Percentiles rank a stretch among this genome's conserved stretches.
phyloP scores from a whole-genome alignment of 805 yeast genomes.

The Peterozyma toletana region DNA sequence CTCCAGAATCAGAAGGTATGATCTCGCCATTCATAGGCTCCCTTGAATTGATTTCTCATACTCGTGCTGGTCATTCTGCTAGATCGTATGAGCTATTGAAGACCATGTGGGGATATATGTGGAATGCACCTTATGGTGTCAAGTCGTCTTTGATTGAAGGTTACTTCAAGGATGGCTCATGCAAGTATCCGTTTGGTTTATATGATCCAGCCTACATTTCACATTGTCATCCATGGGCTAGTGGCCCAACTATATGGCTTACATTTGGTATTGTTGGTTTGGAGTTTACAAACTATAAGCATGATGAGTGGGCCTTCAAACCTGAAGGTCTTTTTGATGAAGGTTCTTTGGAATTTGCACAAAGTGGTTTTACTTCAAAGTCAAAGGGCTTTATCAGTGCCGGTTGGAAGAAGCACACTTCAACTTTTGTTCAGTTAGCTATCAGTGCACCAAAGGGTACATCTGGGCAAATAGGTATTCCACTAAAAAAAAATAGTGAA shows the following conservation, averaged over 20 bases:
- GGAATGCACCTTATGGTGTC: constrained; percentile 9
- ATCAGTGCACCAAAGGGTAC: constrained; percentile 1
- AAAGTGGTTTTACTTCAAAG: constrained; percentile 9
- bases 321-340: constrained; percentile 8
- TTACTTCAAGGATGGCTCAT: constrained; percentile 8
- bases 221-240: constrained; percentile 9
- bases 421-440: background rate
- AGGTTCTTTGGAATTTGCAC: constrained; percentile 4
- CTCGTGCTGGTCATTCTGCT: constrained; percentile 7
- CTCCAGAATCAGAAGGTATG: constrained; percentile 6
- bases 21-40: constrained; percentile 9
- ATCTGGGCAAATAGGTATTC: background rate
- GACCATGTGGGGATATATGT: constrained; percentile 10
- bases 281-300: constrained; percentile 2
- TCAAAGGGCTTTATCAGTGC: constrained; percentile 7
- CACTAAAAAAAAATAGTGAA: background rate
- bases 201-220: constrained; percentile 10
- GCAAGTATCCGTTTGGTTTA: constrained; percentile 8
- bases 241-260: constrained; percentile 7
- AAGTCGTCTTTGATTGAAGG: constrained; percentile 9
- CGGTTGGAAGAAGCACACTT: constrained; percentile 7
- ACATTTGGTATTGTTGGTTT: constrained; percentile 8
- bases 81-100: constrained; percentile 6
- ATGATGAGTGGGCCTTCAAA: constrained; percentile 3
- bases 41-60: constrained; percentile 6